phyloP scores from a whole-genome alignment of 2,329 filamentous ascomycete genomes.

The Periconia macrospinosa region DNA sequence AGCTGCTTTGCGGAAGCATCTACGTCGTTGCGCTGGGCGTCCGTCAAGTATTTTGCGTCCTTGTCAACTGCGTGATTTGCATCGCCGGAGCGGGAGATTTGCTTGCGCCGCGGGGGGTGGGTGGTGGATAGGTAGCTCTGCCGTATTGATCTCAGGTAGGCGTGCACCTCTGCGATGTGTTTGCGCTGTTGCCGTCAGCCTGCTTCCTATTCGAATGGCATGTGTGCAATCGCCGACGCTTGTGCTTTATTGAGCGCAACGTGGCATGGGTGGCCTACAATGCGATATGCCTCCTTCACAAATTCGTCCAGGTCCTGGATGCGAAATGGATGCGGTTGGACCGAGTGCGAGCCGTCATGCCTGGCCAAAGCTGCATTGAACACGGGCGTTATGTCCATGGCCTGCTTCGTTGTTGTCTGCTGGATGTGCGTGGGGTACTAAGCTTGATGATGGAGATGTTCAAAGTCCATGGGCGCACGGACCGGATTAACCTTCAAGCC shows the following conservation, averaged over 20 bases:
- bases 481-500: too few species aligned
- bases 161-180: constrained; percentile 78
- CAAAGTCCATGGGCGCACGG: neutral
- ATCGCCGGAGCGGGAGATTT: constrained; percentile 46
- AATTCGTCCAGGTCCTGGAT: constrained; percentile 72
- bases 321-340: constrained; percentile 47
- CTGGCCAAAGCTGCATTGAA: constrained; percentile 70
- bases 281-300: constrained; percentile 89
- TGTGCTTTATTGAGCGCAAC: constrained; percentile 9
- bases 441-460: neutral
- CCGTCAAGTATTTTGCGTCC: constrained; percentile 65
- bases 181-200: constrained; percentile 64
- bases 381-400: constrained; percentile 64
- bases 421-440: neutral
- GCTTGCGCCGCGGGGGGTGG: constrained; percentile 58
- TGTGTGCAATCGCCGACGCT: neutral
- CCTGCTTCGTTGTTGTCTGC: constrained; percentile 15
- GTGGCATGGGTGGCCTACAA: constrained; percentile 60
- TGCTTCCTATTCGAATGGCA: constrained; percentile 10
- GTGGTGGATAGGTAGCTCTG: constrained; percentile 88
- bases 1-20: constrained; percentile 85
- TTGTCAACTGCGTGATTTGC: constrained; percentile 44
- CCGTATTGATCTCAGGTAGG: constrained; percentile 79
- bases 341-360: constrained; percentile 55
- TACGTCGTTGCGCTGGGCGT: constrained; percentile 81